Evolutionary conservation across 768 basidiomycete genomes (phyloP).

Genomic region (Suillus fuscotomentosus): DNA sequence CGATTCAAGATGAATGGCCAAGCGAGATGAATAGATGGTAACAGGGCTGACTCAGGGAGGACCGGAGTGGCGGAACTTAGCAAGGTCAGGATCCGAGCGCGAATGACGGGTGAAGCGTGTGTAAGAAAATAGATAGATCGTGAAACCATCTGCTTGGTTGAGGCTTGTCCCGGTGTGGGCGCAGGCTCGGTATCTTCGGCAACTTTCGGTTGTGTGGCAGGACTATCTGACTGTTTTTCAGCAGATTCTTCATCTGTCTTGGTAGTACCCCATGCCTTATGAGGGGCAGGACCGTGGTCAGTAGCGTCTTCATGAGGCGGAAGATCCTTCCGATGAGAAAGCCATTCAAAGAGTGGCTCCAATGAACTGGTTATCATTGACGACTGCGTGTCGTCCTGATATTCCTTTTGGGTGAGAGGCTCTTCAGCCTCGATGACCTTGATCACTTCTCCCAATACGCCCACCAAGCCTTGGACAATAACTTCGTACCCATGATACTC

Average conservation of each 20-base stretch:
- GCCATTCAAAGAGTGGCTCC: slow-evolving; percentile 65
- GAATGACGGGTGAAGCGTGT: slow-evolving; percentile 83
- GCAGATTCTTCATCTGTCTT: slow-evolving; percentile 24
- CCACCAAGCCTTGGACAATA: slow-evolving; percentile 83
- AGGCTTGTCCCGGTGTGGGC: slow-evolving; percentile 66
- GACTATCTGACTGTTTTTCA: slow-evolving; percentile 17
- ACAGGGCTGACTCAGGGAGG: slow-evolving; percentile 66
- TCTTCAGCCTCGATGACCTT: slow-evolving; percentile 67
- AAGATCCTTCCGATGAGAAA: slow-evolving; percentile 42
- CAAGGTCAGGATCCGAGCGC: slow-evolving; percentile 77
- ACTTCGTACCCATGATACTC: slow-evolving; percentile 92
- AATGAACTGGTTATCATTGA: slow-evolving; percentile 36
- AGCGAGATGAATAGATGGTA: slow-evolving; percentile 82
- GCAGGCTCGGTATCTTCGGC: slow-evolving; percentile 41
- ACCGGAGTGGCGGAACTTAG: slow-evolving; percentile 74
- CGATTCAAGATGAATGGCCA: slow-evolving; percentile 96
- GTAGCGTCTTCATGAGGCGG: slow-evolving; percentile 38
- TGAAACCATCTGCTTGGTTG: slow-evolving; percentile 83
- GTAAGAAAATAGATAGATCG: slow-evolving; percentile 91
- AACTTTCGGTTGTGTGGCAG: slow-evolving; percentile 10
- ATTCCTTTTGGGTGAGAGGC: slow-evolving; percentile 21
- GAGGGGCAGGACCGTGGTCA: slow-evolving; percentile 62
- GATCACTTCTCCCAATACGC: slow-evolving; percentile 84
- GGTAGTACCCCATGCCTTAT: slow-evolving; percentile 50
- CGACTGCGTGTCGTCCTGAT: slow-evolving; percentile 12